These are phyloP conservation scores for Colletotrichum sp. DNA, from an alignment of 2,329 filamentous ascomycete genomes.

Conservation along the genomic window DNA sequence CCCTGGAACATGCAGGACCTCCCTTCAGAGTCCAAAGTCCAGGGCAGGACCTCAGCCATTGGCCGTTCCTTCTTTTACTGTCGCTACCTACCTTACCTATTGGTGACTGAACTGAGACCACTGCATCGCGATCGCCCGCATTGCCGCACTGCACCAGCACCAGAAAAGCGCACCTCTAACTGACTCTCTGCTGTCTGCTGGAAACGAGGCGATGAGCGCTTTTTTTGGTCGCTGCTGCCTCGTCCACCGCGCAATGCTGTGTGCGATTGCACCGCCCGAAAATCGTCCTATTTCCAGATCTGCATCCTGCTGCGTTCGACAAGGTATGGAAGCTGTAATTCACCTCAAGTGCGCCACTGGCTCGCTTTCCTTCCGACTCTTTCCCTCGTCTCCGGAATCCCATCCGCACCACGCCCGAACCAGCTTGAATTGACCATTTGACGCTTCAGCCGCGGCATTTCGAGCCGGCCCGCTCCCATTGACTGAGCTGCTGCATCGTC, in stretches of 20 bases:
- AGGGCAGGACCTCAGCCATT: background rate
- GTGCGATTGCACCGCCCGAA: background rate
- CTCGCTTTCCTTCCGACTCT: background rate
- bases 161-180: background rate
- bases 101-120: background rate
- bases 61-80: background rate
- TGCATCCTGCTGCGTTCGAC: background rate
- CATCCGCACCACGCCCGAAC: background rate
- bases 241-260: background rate
- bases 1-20: background rate
- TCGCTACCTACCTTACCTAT: too few relatives aligned
- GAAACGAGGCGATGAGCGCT: background rate
- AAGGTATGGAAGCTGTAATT: background rate
- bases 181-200: background rate
- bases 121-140: constrained; percentile 10
- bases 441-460: background rate
- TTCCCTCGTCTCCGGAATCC: background rate
- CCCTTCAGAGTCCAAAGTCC: background rate
- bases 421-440: background rate
- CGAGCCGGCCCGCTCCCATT: background rate
- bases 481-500: background rate
- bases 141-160: background rate
- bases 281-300: background rate
- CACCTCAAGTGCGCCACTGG: background rate
- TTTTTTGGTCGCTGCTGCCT: background rate